Percentiles rank a stretch among this genome's conserved stretches.
These are phyloP conservation scores for Pestalotiopsis sp. DNA, from an alignment of 2,329 filamentous ascomycete species.

Conservation along the genomic window DNA sequence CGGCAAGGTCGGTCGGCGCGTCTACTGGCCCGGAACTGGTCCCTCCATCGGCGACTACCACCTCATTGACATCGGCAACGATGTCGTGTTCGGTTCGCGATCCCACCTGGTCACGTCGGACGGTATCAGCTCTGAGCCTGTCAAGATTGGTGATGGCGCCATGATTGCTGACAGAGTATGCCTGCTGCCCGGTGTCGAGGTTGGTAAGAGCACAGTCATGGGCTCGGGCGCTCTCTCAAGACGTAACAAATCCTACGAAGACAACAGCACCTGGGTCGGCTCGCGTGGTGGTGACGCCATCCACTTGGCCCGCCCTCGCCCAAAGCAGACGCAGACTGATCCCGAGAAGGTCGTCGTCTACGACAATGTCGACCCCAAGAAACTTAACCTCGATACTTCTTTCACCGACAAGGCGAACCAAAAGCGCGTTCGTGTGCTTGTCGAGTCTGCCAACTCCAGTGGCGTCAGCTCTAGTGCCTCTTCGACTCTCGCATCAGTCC, in stretches of 20 bases:
- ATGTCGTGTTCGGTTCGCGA: conserved; percentile 62
- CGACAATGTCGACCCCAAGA: background rate
- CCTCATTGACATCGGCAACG: conserved; percentile 56
- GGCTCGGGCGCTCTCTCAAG: conserved; percentile 56
- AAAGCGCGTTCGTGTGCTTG: background rate
- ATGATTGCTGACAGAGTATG: conserved; percentile 62
- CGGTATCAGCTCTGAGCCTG: conserved; percentile 46
- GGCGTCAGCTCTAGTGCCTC: conserved; percentile 6
- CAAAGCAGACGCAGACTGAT: conserved; percentile 3
- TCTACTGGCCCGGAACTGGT: conserved; percentile 62
- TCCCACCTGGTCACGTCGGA: conserved; percentile 57
- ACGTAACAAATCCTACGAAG: conserved; percentile 44
- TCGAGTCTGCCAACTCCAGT: background rate
- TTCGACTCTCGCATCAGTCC: background rate
- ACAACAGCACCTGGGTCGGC: conserved; percentile 53
- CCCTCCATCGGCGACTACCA: conserved; percentile 57
- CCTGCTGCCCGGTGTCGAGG: conserved; percentile 51
- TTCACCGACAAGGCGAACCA: background rate
- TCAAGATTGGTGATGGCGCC: conserved; percentile 49
- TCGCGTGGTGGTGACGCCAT: conserved; percentile 54
- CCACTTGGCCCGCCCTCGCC: conserved; percentile 32
- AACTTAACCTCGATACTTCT: background rate
- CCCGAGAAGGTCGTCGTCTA: background rate
- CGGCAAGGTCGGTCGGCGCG: conserved; percentile 52
- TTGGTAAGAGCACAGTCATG: conserved; percentile 52